phyloP scores from a whole-genome alignment of 2,329 filamentous ascomycete species.

The Dichotomopilus funicola region DNA sequence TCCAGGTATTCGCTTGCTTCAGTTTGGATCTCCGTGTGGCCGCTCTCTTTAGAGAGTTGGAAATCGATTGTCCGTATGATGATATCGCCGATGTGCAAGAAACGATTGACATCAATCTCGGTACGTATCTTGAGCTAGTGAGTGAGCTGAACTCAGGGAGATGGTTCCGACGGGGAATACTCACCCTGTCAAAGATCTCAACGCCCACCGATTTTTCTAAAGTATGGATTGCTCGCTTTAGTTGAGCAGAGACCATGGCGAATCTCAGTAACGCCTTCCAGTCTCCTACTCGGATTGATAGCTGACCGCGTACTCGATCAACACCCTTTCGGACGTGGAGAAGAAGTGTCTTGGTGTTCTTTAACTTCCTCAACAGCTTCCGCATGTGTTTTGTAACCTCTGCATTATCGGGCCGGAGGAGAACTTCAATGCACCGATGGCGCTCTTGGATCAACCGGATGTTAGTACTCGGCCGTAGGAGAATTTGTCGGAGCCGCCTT shows the following conservation, averaged over 20 bases:
- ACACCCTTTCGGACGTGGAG: conserved; percentile 71
- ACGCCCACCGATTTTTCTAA: conserved; percentile 48
- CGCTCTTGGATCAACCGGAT: conserved; percentile 62
- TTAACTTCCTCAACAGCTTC: conserved; percentile 56
- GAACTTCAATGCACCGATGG: conserved; percentile 59
- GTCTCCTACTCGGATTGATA: conserved; percentile 56
- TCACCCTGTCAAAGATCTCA: conserved; percentile 47
- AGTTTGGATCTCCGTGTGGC: conserved; percentile 63
- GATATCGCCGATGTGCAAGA: conserved; percentile 61
- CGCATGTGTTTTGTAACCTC: conserved; percentile 45
- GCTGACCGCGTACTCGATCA: conserved; percentile 42
- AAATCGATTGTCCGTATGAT: conserved; percentile 77
- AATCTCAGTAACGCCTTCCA: conserved; percentile 73
- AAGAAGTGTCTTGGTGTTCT: conserved; percentile 66
- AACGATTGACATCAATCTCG: conserved; percentile 49
- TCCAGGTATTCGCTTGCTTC: conserved; percentile 73
- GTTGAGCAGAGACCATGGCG: conserved; percentile 60
- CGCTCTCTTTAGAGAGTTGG: conserved; percentile 62
- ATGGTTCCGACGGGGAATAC: background rate
- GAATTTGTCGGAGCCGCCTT: conserved; percentile 64
- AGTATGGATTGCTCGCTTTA: conserved; percentile 58
- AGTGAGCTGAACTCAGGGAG: background rate
- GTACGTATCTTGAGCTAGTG: conserved; percentile 42
- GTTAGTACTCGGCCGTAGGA: conserved; percentile 71
- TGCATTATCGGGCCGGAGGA: conserved; percentile 63